Evolutionary conservation across 2,329 filamentous ascomycete species (phyloP), one percentile per base, ranked within the genome.

Genomic region (Monilinia fructigena): DNA sequence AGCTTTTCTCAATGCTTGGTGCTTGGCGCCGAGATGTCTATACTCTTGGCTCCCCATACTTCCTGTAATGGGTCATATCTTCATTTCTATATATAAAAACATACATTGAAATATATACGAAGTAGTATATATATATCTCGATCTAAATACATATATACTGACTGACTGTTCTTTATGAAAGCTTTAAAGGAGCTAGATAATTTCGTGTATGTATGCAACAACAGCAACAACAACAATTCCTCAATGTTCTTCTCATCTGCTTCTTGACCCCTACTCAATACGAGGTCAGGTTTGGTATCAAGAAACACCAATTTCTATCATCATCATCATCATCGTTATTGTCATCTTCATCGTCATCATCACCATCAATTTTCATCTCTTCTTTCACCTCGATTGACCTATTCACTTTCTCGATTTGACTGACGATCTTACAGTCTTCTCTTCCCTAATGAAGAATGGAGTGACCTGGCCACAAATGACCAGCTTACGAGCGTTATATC

Each of bases 381-480:
- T 48, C 12, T 20, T 60, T n/a, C 2, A 50, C 48, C 20, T 28
- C 61, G 48, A 53, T 48, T 50, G 31, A 59, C 40, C 50, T 48
- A 54, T n/a, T 53, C 40, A 31, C 20, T 26, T 26, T 26, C 5
- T 48, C 28, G 23, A 12, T 18, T 28, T 11, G 48, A 55, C 71
- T 74, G 55, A 74, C 65, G 6, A 0, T 58, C 18, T 10, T 18
- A 60, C 58, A 76, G 74, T 67, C 66, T 76, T 28, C 68, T 76
- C 12, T 74, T 75, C 47, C 72, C 72, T 8, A 74, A 75, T 52
- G 65, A 70, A 67, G 73, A 73, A 72, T 75, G 74, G 74, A 69
- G 58, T 48, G 67, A 65, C 52, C 66, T 63, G 4, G 64, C 66
- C 7, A 70, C 70, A 18, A 62, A 70, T 54, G 50, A 65, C 20